A percentile compares a stretch with the other conserved stretches of the same genome.
These are phyloP conservation scores for Hippophae gyantsensis DNA, from an alignment of 306 rosid genomes.

Conservation along the genomic window DNA sequence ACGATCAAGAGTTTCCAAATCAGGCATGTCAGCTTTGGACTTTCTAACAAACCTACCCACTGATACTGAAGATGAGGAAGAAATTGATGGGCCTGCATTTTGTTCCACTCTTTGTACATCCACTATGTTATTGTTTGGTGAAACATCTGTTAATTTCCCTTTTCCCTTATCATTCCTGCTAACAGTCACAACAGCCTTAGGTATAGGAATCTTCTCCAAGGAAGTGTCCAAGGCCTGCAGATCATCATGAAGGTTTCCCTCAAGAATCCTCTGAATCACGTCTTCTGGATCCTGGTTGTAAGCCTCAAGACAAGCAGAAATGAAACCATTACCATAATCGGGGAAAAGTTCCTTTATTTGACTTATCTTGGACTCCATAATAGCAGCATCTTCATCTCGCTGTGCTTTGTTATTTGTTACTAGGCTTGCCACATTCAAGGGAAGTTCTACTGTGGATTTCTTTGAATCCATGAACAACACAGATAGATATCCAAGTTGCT, in stretches of 20 bases:
- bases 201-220: slow-evolving; percentile 46
- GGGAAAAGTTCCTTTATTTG: slow-evolving; percentile 91
- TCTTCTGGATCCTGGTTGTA: slow-evolving; percentile 97
- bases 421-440: slow-evolving; percentile 19
- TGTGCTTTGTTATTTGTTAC: slow-evolving; percentile 28
- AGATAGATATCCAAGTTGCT: slow-evolving; percentile 57
- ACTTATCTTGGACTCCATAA: slow-evolving; percentile 77
- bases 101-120: slow-evolving; percentile 32
- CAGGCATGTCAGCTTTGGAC: slow-evolving; percentile 41
- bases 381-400: slow-evolving; percentile 60
- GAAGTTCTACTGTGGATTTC: slow-evolving; percentile 30
- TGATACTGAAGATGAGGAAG: slow-evolving; percentile 38
- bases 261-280: slow-evolving; percentile 89
- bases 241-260: slow-evolving; percentile 81
- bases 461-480: slow-evolving; percentile 38
- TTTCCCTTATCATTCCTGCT: slow-evolving; percentile 70
- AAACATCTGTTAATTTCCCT: slow-evolving; percentile 44
- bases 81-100: slow-evolving; percentile 30
- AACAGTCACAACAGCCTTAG: slow-evolving; percentile 28
- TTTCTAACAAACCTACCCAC: slow-evolving; percentile 76
- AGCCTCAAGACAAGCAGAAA: slow-evolving; percentile 79
- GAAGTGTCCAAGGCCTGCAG: slow-evolving; percentile 60
- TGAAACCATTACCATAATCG: slow-evolving; percentile 81
- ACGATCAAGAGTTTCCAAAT: slow-evolving; percentile 39
- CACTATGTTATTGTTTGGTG: slow-evolving; percentile 20